Base-by-base conservation (phyloP, 306 rosid genomes). In the Datisca glomerata region DNA sequence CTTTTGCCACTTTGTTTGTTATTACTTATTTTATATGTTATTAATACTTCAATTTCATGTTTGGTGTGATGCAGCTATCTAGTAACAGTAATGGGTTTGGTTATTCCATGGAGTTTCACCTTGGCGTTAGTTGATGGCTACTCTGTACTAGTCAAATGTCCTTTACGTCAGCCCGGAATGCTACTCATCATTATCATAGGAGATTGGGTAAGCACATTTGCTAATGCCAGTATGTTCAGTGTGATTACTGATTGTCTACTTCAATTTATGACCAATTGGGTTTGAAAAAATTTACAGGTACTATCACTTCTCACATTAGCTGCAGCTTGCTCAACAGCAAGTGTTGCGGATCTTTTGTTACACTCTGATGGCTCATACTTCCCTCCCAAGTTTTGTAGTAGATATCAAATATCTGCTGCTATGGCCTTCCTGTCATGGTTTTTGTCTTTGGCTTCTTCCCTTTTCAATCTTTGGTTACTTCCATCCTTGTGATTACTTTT, bases 41-140 rank as follows among this genome's bases (percentile, higher is more conserved):
- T 24, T 37, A 3, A 34, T 24, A 14, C 5, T 10, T 13, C 6
- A 6, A 32, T 17, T 50, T n/a, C 8, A 24, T 22, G 19, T 24
- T 23, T 15, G 9, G 24, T 16, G 54, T 49, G 51, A 31, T 28
- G 49, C 63, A 86, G 96, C 69, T 86, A 65, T 64, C 64, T 86
- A 61, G 93, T 86, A 25, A 81, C 93, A 34, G 61, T 78, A 35
- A 86, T 86, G 93, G 91, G 93, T 55, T 65, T 86, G 74, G 83
- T 70, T 39, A 86, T 86, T 59, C 93, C 93, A 24, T 81, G 93
- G 96, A 86, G 86, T 60, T 78, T 86, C 72, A 72, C 93, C 24
- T 78, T 86, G 49, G 89, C 96, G 59, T 14, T 86, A 51, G 83
- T 86, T 23, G 93, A 86, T 61, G 93, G 78, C 22, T 81, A 86